phyloP scores from a whole-genome alignment of 2,329 filamentous ascomycete species.

The Pseudomassariella vexata region DNA sequence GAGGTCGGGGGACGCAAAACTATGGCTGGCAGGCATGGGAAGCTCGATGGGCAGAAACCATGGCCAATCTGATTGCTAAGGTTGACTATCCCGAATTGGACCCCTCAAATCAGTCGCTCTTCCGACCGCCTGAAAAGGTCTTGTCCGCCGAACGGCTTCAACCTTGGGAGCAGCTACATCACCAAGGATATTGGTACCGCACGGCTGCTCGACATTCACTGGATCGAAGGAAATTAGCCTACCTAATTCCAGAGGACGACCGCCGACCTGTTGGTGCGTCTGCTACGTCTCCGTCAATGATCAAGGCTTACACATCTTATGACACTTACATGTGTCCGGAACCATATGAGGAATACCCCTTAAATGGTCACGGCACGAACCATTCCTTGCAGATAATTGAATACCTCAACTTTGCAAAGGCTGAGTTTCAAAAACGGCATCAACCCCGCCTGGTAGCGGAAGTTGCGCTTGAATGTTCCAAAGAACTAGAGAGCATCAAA shows the following conservation, averaged over 20 bases:
- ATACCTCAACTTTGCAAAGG: constrained; percentile 41
- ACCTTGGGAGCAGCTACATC: constrained; percentile 60
- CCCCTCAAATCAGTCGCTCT: constrained; percentile 38
- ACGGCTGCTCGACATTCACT: constrained; percentile 52
- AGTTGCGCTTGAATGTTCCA: constrained; percentile 50
- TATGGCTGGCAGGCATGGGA: constrained; percentile 97
- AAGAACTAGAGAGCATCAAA: constrained; percentile 44
- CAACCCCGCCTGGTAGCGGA: constrained; percentile 51
- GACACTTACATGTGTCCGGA: constrained; percentile 63
- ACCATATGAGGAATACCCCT: constrained; percentile 53
- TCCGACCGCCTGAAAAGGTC: constrained; percentile 52
- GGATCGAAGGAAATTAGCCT: constrained; percentile 47
- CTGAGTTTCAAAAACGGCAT: constrained; percentile 47
- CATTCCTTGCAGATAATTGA: constrained; percentile 52
- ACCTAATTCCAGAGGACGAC: constrained; percentile 54
- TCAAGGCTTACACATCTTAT: constrained; percentile 47
- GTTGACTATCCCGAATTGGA: constrained; percentile 45
- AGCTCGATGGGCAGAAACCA: constrained; percentile 61
- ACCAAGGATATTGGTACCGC: constrained; percentile 63
- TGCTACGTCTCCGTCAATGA: constrained; percentile 38
- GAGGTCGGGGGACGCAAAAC: constrained; percentile 77
- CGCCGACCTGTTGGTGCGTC: constrained; percentile 44
- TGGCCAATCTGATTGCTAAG: constrained; percentile 56
- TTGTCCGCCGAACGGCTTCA: constrained; percentile 52
- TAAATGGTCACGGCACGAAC: constrained; percentile 44